Evolutionary conservation across 2,329 filamentous ascomycete genomes (phyloP), one percentile per base, ranked within the genome.

Genomic region (Fusarium irregulare): DNA sequence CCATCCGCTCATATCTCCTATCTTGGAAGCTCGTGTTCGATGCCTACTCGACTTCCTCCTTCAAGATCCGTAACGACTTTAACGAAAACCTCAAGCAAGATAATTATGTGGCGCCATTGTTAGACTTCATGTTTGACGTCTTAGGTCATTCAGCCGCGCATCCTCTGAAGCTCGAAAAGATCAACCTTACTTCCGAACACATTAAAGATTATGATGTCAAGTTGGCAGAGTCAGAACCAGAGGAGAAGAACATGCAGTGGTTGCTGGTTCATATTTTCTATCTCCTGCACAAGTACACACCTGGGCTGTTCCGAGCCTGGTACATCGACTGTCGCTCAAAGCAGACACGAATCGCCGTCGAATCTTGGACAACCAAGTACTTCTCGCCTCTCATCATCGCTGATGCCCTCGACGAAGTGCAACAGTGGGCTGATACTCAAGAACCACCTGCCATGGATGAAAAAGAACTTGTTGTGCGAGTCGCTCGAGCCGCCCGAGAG

Each of bases 1-100:
- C 87, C 0, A 84, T 97, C 49, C 89, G 93, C 55, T 89, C 91
- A 12, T 99, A 98, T 75, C 85, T 99, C 4, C 84, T 97, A 28
- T 92, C 93, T 13, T 99, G 96, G 96, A 88, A 93, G 68, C 84
- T 98, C 2, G 86, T 98, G 1, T 98, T 97, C 76, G 93, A 97
- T 73, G 91, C 95, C 46, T 97, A 95, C 76, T 83, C 85, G 20
- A 88, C 89, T 21, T 89, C 94, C 14, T 93, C 94, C 0, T 91
- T 92, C 78, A 93, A 93, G 73, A 89, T 98, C 18, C 92, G 93
- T 72, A 89, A 88, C 62, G 90, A 94, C 74, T 98, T 98, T 75
- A 87, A 89, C 0, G 88, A 93, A 25, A 89, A 92, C 62, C 86
- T 99, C 59, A 96, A 94, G 77, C 87, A 91, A 27, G 90, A 90